Base-by-base conservation (phyloP, 2,329 filamentous ascomycete species). In the Beauveria scarabaeidicola region DNA sequence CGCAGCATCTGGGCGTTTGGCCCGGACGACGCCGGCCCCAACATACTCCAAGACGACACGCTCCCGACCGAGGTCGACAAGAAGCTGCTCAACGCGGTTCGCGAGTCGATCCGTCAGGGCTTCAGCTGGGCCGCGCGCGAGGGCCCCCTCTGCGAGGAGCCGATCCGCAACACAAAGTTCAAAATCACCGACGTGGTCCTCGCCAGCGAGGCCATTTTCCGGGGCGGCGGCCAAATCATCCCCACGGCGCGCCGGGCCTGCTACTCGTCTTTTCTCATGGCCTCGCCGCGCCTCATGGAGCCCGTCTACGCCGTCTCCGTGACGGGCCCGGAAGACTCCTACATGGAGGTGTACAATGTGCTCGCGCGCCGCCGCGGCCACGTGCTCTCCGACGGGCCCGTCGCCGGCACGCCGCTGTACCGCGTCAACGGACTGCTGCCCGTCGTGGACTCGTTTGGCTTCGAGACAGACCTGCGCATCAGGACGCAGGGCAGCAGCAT, bases 1-100 rank as follows among this genome's bases (percentile, higher is more conserved):
- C 84, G 94, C 68, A 97, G 92, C 70, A 96, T 99, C 69, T 99
- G 94, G 94, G 94, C 94, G 1, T 99, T 99, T 75, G 94, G 94
- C 3, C 94, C 94, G 4, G 93, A 97, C 61, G 94, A 99, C 65
- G 88, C 86, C 78, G 90, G 92, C 0, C 91, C 94, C 6, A 99
- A 99, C 73, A 94, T 99, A 64, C 78, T 99, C 53, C 92, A 97
- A 73, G 94, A 99, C 73, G 94, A 99, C 73, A 99, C 94, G 19
- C 78, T 99, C 19, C 92, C 93, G 3, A 90, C 90, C 25, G 92
- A 97, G 73, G 90, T 97, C 62, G 92, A 99, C 76, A 94, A 95
- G 76, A 95, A 93, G 73, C 81, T 92, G 21, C 82, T 99, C 36
- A 86, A 87, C 67, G 88, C 86, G 40, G 93, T 97, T 48, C 87